Base-by-base conservation (phyloP, 441 rosid genomes). In the Sinapis alba region DNA sequence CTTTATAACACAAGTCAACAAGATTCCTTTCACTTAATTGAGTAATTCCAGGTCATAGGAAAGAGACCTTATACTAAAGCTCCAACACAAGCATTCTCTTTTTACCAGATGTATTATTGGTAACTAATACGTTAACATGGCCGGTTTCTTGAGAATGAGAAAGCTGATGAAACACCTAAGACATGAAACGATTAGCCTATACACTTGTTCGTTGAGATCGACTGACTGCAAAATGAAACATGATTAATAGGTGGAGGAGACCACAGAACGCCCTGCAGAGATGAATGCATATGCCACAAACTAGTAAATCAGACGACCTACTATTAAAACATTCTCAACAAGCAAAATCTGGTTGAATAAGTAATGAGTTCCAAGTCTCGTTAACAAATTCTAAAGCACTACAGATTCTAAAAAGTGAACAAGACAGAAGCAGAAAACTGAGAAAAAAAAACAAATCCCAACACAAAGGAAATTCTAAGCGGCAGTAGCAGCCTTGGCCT, bases 401-500 rank as follows among this genome's bases (percentile, higher is more conserved):
- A 58, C 36, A 45, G 72, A 47, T 45, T 30, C 68, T 68, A 60
- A 32, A 41, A 6, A 32, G 28, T 67, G 27, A 23, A 13, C 21
- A 7, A 26, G 23, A 18, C 56, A 13, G 4, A n/a, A 60, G 34
- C 58, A 68, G 63, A 75, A 75, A 75, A 28, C 64, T 15, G 61
- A 38, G 8, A 36, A n/a, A 5, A 41, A 26, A 7, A 24, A 1
- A 0, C 38, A 45, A 26, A 26, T 16, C 36, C 5, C 68, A 43
- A 65, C 26, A 43, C 12, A n/a, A 28, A 6, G 23, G 4, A 30
- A 30, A 24, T 15, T 58, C 68, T 79, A 75, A 61, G 79, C 73
- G 61, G 79, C 76, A 28, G 84, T 76, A 62, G 84, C 88, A 11
- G 81, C 83, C 82, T 89, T 91, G 50, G 83, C 81, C 73, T 96